These are phyloP conservation scores for Candida freyschussii DNA, from an alignment of 1,139 yeast species.

Conservation along the genomic window DNA sequence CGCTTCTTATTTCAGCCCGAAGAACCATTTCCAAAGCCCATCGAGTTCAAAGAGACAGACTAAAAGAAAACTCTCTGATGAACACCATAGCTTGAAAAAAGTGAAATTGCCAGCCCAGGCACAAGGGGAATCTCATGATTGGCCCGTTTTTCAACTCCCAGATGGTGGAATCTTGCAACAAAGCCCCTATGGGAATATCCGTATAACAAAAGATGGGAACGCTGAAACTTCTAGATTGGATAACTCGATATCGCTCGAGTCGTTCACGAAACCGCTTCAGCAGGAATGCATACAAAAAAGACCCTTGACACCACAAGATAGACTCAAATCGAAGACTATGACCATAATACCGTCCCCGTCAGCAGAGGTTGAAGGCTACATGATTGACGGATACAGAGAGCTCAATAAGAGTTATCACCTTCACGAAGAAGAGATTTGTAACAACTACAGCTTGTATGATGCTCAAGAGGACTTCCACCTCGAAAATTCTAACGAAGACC, in stretches of 20 bases:
- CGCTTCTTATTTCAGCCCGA: conserved; percentile 12
- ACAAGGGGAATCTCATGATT: conserved; percentile 31
- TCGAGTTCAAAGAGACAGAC: conserved; percentile 9
- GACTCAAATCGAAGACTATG: conserved; percentile 1
- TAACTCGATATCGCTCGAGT: conserved; percentile 9
- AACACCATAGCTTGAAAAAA: conserved; percentile 6
- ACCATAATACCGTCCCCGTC: conserved; percentile 28
- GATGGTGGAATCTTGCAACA: conserved; percentile 61
- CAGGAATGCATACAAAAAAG: conserved; percentile 18
- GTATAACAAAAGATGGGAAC: conserved; percentile 13
- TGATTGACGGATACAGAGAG: conserved; percentile 33
- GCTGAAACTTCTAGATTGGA: conserved; percentile 18
- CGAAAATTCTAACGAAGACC: conserved; percentile 10
- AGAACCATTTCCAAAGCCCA: conserved; percentile 11
- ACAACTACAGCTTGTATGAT: conserved; percentile 24
- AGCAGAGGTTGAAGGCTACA: conserved; percentile 36
- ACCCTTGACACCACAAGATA: conserved; percentile 8
- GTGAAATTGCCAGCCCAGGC: not conserved
- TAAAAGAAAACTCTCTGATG: conserved; percentile 17
- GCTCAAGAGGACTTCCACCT: conserved; percentile 21
- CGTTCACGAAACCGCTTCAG: conserved; percentile 17
- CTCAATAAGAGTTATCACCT: conserved; percentile 19
- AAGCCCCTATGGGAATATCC: conserved; percentile 54
- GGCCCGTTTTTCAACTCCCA: conserved; percentile 61
- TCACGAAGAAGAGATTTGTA: conserved; percentile 23